Base-by-base conservation (phyloP, 257 asterid species). In the Ilex asprella region DNA sequence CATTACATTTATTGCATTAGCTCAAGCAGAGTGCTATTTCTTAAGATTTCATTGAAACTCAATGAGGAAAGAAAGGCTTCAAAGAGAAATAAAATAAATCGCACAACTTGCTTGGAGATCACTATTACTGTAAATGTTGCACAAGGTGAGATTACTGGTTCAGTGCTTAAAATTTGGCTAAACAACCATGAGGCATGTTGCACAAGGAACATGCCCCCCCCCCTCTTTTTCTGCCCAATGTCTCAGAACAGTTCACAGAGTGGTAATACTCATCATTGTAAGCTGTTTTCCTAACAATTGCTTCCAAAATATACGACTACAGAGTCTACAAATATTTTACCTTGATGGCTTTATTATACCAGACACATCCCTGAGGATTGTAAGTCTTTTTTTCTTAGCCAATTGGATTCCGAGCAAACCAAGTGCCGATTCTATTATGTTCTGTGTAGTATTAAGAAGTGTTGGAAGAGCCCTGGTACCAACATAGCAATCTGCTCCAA, bases 331-430 rank as follows among this genome's bases (percentile, higher is more conserved):
- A 21, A 53, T 8, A 6, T 53, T 14, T 5, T 76, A 85, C 89
- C 94, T 86, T 6, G 90, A 83, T 35, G 94, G 90, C 61, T 81
- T 86, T 10, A 86, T 67, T 55, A 83, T 77, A 67, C 94, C 94
- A 0, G 90, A 86, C 7, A 56, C 70, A 57, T 83, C 81, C 71
- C 81, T 83, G 12, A 86, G 77, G 66, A 86, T 78, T 0, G 84
- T 76, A 68, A 82, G 90, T 60, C 78, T 83, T n/a, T 88, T 75
- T 56, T 72, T 83, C 30, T 75, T 61, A 12, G 83, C 80, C 47
- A 76, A 21, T 29, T 66, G 70, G 15, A 83, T 65, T 30, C 90
- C 89, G 21, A 80, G 59, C 49, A 62, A 76, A 12, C 78, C 65
- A 63, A 85, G 21, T 12, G 61, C 79, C 16, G 78, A 62, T 73